phyloP scores from a whole-genome alignment of 2,329 filamentous ascomycete genomes.

The Colletotrichum liaoningense region DNA sequence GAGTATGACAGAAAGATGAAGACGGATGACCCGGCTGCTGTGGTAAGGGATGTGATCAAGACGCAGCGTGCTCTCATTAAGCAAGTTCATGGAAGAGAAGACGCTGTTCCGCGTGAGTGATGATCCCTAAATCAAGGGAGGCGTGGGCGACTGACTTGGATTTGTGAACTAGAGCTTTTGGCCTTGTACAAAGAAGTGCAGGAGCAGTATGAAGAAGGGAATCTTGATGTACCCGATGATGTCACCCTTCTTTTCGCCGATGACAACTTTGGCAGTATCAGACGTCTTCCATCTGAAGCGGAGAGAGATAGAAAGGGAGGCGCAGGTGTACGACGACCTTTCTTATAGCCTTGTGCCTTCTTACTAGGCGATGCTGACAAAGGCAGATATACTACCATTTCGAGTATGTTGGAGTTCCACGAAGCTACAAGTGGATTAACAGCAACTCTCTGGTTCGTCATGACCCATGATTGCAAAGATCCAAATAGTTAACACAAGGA shows the following conservation, averaged over 20 bases:
- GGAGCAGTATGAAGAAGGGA: conserved; percentile 69
- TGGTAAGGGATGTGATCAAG: conserved; percentile 64
- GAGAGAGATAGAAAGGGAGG: conserved; percentile 66
- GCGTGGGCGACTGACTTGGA: background rate
- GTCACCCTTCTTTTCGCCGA: conserved; percentile 72
- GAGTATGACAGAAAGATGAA: conserved; percentile 66
- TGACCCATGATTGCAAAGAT: fast-evolving
- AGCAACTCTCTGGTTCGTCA: conserved; percentile 63
- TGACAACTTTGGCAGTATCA: conserved; percentile 71
- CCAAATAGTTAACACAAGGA: background rate
- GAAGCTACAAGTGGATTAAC: conserved; percentile 72
- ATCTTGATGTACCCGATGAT: conserved; percentile 67
- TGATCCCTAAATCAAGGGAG: background rate
- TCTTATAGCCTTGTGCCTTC: fast-evolving
- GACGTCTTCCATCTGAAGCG: conserved; percentile 64
- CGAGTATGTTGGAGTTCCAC: conserved; percentile 71
- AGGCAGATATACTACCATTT: conserved; percentile 62
- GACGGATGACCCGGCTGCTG: conserved; percentile 60
- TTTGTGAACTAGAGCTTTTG: conserved; percentile 61
- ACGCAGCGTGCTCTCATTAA: conserved; percentile 66
- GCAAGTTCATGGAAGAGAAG: conserved; percentile 58
- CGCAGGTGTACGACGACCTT: conserved; percentile 59
- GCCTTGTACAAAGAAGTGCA: conserved; percentile 76
- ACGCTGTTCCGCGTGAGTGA: conserved; percentile 54
- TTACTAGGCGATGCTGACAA: conserved; percentile 29